Conservation (phyloP, 2,329 filamentous ascomycete species). For the Ophioceras dolichostomum region DNA sequence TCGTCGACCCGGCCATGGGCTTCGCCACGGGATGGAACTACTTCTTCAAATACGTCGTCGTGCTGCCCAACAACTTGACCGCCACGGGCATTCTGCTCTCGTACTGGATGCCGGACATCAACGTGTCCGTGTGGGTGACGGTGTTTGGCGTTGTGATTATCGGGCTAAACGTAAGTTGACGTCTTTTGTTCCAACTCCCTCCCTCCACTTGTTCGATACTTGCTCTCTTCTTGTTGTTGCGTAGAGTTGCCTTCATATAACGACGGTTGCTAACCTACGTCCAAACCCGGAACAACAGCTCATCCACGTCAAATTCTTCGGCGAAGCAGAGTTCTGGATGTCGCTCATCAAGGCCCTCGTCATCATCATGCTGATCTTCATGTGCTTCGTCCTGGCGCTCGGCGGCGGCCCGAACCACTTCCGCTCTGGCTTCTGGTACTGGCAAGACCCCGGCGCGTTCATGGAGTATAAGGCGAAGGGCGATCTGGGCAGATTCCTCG, state of each 20-base stretch:
- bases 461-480: conserved; percentile 25
- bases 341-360: conserved; percentile 30
- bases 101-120: conserved; percentile 24
- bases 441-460: conserved; percentile 29
- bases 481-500: conserved; percentile 21
- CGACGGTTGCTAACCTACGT: conserved; percentile 2
- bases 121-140: conserved; percentile 24
- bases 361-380: conserved; percentile 44
- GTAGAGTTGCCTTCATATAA: neutral
- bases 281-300: too few species aligned
- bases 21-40: conserved; percentile 35
- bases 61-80: conserved; percentile 24
- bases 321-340: conserved; percentile 36
- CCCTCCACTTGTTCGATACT: too few species aligned
- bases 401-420: conserved; percentile 40
- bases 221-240: neutral
- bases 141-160: conserved; percentile 21
- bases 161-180: neutral
- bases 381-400: conserved; percentile 44
- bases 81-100: conserved; percentile 23
- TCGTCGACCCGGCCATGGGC: conserved; percentile 36
- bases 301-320: conserved; percentile 26
- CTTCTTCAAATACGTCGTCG: conserved; percentile 25
- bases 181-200: conserved; percentile 1
- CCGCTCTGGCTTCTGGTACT: conserved; percentile 29